Conservation (phyloP, 306 rosid genomes). For the Comarum palustre region DNA sequence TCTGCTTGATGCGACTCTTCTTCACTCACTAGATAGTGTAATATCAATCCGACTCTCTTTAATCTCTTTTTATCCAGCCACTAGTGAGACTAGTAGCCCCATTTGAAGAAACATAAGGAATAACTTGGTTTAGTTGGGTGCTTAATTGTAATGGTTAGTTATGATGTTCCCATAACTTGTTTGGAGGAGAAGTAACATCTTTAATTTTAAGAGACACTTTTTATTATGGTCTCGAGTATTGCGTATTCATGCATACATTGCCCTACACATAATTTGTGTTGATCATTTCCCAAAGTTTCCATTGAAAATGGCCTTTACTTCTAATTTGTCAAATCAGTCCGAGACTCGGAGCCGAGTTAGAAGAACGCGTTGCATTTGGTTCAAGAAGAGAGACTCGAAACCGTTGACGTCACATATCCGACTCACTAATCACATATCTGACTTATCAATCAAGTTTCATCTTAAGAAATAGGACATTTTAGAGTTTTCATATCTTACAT, state of each 20-base stretch:
- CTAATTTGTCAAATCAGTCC: background rate
- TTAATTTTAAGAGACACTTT: background rate
- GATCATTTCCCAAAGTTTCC: background rate
- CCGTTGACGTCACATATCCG: no score
- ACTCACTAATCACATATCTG: no score
- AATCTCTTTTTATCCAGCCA: background rate
- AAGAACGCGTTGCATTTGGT: no score
- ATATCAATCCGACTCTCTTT: background rate
- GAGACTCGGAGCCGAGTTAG: no score
- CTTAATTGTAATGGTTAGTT: background rate
- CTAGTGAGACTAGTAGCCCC: background rate
- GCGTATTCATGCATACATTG: background rate
- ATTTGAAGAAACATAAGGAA: background rate
- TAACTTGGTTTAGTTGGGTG: background rate
- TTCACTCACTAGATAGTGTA: background rate
- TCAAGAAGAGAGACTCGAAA: no score
- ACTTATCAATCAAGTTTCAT: no score
- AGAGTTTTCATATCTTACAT: no score
- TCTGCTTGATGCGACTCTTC: background rate
- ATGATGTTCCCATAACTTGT: background rate
- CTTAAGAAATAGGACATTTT: no score
- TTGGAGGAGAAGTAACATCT: background rate
- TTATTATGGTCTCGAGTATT: background rate
- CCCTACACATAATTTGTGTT: background rate
- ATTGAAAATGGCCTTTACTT: background rate